Conservation (phyloP, 2,329 filamentous ascomycete genomes). For the Colletotrichum sp. region DNA sequence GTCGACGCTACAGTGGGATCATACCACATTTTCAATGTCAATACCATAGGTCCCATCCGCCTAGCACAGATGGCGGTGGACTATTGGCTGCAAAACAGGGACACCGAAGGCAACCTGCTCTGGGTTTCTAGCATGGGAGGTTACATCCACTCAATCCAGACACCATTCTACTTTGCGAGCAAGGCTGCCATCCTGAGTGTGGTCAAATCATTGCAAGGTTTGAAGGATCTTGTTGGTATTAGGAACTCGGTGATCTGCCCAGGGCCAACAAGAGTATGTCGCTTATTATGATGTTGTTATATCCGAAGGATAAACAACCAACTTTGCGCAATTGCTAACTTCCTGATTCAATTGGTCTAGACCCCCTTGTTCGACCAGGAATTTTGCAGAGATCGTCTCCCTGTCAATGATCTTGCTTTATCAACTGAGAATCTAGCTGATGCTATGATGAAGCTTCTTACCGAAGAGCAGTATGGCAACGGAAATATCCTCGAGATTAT, state of each 20-base stretch:
- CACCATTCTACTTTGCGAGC: constrained; percentile 34
- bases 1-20: constrained; percentile 22
- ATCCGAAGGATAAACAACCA: neutral
- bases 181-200: constrained; percentile 28
- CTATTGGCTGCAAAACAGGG: constrained; percentile 31
- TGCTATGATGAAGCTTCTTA: constrained; percentile 17
- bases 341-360: neutral
- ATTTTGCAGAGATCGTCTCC: neutral
- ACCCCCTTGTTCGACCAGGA: neutral
- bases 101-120: constrained; percentile 40
- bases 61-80: constrained; percentile 31
- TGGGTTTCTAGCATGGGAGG: constrained; percentile 30
- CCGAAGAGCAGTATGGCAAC: constrained; percentile 22
- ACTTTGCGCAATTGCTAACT: neutral
- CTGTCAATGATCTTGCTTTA: neutral
- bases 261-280: neutral
- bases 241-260: neutral
- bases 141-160: constrained; percentile 32
- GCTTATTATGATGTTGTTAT: neutral
- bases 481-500: constrained; percentile 25
- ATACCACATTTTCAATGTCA: constrained; percentile 30
- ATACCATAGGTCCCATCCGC: constrained; percentile 30
- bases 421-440: neutral
- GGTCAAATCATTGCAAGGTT: neutral
- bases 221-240: neutral